Conservation (phyloP, 1,139 yeast genomes). For the Blastobotrys buckinghamii region DNA sequence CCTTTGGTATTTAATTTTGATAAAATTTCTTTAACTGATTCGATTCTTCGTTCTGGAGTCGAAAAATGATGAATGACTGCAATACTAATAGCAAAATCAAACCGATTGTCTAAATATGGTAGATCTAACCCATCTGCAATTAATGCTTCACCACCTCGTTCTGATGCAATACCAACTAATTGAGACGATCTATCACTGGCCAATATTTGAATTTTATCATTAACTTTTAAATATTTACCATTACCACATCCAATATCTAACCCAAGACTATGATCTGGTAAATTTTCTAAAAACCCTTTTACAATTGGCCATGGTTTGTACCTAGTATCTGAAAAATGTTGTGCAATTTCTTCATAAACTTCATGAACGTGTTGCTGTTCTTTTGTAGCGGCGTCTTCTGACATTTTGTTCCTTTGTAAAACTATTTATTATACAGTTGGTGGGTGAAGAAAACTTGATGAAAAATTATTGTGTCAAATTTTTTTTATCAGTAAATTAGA, state of each 20-base stretch:
- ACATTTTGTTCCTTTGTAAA: too few relatives aligned
- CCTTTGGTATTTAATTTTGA: constrained; percentile 56
- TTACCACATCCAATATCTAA: constrained; percentile 85
- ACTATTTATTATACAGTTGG: too few relatives aligned
- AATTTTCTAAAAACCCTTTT: constrained; percentile 51
- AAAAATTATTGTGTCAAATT: too few relatives aligned
- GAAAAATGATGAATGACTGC: constrained; percentile 96
- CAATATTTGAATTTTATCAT: constrained; percentile 57
- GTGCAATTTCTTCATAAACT: constrained; percentile 86
- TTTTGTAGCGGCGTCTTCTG: constrained; percentile 32
- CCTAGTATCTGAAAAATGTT: constrained; percentile 87
- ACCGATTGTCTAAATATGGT: constrained; percentile 55
- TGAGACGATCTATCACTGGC: constrained; percentile 87
- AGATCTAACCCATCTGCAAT: constrained; percentile 72
- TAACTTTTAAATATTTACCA: constrained; percentile 80
- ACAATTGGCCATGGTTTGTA: constrained; percentile 99
- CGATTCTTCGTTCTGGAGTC: constrained; percentile 69
- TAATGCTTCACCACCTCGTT: constrained; percentile 40
- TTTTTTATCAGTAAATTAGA: too few relatives aligned
- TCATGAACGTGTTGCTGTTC: constrained; percentile 80
- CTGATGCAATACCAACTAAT: constrained; percentile 62
- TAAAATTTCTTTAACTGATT: constrained; percentile 65
- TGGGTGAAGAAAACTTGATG: too few relatives aligned
- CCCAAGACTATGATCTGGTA: constrained; percentile 44
- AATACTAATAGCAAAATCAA: constrained; percentile 90